A percentile compares a stretch with the other conserved stretches of the same genome.
Conservation (phyloP, 164 flowering plant species). For the Liriodendron chinense region DNA sequence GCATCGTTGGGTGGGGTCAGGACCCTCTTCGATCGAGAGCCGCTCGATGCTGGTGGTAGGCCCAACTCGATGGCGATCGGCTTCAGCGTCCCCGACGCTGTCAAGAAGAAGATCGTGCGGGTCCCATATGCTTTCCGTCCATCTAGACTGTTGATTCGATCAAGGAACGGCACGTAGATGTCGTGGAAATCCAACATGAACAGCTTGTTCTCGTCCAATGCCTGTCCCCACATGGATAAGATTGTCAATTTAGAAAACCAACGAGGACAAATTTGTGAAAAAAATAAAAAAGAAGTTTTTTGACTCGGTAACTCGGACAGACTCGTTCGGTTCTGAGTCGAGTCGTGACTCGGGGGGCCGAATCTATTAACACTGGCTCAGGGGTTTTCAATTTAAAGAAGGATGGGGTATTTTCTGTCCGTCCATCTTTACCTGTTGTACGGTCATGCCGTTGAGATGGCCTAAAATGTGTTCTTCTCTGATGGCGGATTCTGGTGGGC, state of each 20-base stretch:
- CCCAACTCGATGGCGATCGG: conserved; percentile 97
- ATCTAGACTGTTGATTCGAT: conserved; percentile 68
- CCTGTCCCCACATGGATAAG: conserved; percentile 37
- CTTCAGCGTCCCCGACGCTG: conserved; percentile 61
- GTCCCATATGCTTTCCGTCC: conserved; percentile 89
- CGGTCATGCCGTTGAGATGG: conserved; percentile 70
- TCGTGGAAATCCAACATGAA: conserved; percentile 84
- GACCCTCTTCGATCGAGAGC: conserved; percentile 50
- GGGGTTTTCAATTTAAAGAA: neutral
- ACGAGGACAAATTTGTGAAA: too few species aligned
- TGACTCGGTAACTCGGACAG: too few species aligned
- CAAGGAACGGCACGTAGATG: conserved; percentile 70
- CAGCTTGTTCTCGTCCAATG: conserved; percentile 69
- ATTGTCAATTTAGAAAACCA: neutral
- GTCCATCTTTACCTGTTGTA: conserved; percentile 56
- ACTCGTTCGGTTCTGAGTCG: too few species aligned
- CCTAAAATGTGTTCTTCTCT: conserved; percentile 77
- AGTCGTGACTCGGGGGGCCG: neutral
- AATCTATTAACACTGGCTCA: neutral
- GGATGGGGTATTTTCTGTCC: neutral
- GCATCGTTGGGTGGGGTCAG: conserved; percentile 71
- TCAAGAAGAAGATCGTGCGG: conserved; percentile 71
- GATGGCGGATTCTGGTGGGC: conserved; percentile 74
- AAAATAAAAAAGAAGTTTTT: too few species aligned
- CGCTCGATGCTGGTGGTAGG: conserved; percentile 43